phyloP scores from a whole-genome alignment of 2,329 filamentous ascomycete species.

The Polytolypa hystricis region DNA sequence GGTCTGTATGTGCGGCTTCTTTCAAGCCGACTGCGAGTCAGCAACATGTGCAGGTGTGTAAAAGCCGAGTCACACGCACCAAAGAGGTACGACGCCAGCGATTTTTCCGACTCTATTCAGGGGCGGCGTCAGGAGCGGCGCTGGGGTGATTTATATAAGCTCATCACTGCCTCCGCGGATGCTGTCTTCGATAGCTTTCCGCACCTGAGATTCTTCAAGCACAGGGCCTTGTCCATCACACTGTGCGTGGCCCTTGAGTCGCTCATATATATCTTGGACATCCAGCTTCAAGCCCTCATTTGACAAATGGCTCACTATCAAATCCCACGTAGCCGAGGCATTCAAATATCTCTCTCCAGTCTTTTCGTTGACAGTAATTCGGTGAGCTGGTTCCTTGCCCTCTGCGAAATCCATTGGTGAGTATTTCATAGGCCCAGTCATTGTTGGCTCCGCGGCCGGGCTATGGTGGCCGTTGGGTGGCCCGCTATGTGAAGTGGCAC shows the following conservation, averaged over 20 bases:
- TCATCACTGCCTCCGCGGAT: conserved; percentile 69
- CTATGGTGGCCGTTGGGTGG: conserved; percentile 4
- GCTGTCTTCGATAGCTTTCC: conserved; percentile 65
- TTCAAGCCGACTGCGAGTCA: too few relatives aligned
- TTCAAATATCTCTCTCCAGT: conserved; percentile 59
- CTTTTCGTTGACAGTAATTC: conserved; percentile 54
- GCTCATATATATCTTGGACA: conserved; percentile 67
- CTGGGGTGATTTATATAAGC: too few relatives aligned
- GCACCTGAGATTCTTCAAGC: conserved; percentile 66
- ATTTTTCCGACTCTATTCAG: too few relatives aligned
- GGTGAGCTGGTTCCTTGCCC: conserved; percentile 44
- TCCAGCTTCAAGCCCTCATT: conserved; percentile 71
- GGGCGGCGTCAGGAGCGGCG: too few relatives aligned
- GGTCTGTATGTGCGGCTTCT: too few relatives aligned
- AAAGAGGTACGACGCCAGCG: too few relatives aligned
- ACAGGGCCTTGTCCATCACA: conserved; percentile 85
- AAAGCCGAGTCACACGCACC: too few relatives aligned
- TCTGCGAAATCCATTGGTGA: conserved; percentile 61
- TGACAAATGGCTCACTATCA: conserved; percentile 69
- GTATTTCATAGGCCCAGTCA: conserved; percentile 59
- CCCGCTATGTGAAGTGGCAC: conserved; percentile 50
- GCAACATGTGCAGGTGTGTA: too few relatives aligned
- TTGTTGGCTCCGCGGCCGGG: conserved; percentile 29
- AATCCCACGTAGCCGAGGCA: conserved; percentile 75
- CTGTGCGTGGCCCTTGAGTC: conserved; percentile 60